Base-by-base conservation (phyloP, 176 grass and related monocot genomes). In the Eleusine coracana region DNA sequence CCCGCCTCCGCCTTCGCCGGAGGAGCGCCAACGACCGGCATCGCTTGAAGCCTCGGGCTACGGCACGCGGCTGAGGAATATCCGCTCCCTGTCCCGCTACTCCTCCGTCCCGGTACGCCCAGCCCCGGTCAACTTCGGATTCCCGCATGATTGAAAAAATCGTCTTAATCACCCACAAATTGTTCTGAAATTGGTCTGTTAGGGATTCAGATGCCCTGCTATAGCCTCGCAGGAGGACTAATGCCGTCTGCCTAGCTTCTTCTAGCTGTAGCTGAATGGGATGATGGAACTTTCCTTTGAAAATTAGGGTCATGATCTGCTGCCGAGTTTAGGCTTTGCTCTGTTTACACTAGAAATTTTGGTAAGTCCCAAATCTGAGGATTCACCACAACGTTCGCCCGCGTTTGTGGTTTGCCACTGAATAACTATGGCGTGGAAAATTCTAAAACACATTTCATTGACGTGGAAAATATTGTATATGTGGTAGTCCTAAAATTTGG, bases 31-130 rank as follows among this genome's bases (percentile, higher is more conserved):
- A 71, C 74, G 34, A 8, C 25, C 83, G 25, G 0, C 80, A 20
- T 62, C 42, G 52, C 45, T 16, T 15, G 45, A 52, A 18, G 14
- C 60, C 52, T 16, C 34, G 31, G 71, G 63, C 20, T 45, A 21
- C 59, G 72, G 61, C 31, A 17, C 44, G 36, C 20, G 42, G 17
- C 28, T 15, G n/a, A 42, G 39, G 5, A 51, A 14, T 73, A 9
- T 49, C 66, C 20, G 40, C 74, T 66, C 73, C 51, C 74, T n/a
- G 14, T 2, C 40, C n/a, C 15, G 10, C 36, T 51, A 20, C 72
- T 56, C 17, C 60, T 27, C 15, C 15, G 31, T n/a, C 15, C 45
- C 70, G 87, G 51, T 75, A 80, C 70, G 82, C 31, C 60, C 79
- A 40, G 16, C 4, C 58, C 46, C 3, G 60, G 38, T 70, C 76